These are phyloP conservation scores for Quercus tomentella DNA, from an alignment of 331 rosid species.

Conservation along the genomic window DNA sequence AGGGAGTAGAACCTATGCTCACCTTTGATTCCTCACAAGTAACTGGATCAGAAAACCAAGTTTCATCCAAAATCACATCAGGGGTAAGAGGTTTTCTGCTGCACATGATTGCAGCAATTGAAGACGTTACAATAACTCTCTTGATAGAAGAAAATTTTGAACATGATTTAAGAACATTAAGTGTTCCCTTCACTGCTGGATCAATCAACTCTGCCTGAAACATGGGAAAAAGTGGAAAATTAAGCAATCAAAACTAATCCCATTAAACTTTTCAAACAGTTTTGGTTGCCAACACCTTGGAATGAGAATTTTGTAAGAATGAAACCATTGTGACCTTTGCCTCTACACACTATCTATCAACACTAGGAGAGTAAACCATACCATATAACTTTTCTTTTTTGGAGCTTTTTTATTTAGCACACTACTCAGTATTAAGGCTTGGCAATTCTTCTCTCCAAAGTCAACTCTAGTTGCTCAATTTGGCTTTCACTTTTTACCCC, in stretches of 20 bases:
- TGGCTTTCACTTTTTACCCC: too few species aligned
- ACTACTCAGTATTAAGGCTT: too few species aligned
- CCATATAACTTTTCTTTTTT: too few species aligned
- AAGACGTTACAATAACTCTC: conserved; percentile 50
- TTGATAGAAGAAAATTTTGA: conserved; percentile 35
- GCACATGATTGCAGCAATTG: conserved; percentile 27
- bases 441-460: too few species aligned
- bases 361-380: too few species aligned
- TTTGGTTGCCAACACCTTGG: too few species aligned
- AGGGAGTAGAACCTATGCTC: background rate
- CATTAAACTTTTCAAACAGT: too few species aligned
- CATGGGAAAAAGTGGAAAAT: background rate
- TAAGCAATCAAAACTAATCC: background rate
- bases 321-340: too few species aligned
- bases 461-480: too few species aligned
- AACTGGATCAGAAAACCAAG: conserved; percentile 50
- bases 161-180: conserved; percentile 47
- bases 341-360: too few species aligned
- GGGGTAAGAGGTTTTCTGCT: conserved; percentile 30
- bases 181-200: conserved; percentile 56
- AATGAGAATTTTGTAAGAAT: too few species aligned
- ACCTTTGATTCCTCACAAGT: conserved; percentile 28
- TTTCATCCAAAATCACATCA: conserved; percentile 49
- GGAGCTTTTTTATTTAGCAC: too few species aligned
- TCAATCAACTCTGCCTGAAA: conserved; percentile 47